A percentile compares a stretch with the other conserved stretches of the same genome.
phyloP scores from a whole-genome alignment of 2,329 filamentous ascomycete species.

The Phyllachora maydis region DNA sequence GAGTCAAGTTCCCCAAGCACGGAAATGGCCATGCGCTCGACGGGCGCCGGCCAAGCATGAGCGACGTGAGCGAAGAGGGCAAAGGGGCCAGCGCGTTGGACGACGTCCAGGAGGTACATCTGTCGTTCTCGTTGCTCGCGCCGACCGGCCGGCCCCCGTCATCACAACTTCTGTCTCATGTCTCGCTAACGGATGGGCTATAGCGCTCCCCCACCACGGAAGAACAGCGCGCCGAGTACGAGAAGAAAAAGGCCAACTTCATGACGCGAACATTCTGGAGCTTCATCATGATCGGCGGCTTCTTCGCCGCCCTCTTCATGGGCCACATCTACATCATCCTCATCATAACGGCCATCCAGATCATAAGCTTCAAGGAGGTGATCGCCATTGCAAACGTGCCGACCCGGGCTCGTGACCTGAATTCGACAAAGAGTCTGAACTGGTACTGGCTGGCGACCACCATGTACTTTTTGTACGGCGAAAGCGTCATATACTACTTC shows the following conservation, averaged over 20 bases:
- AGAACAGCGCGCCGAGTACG: slow-evolving; percentile 46
- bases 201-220: slow-evolving; percentile 21
- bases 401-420: slow-evolving; percentile 72
- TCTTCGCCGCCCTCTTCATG: slow-evolving; percentile 83
- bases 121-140: background rate
- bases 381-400: slow-evolving; percentile 94
- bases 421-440: slow-evolving; percentile 89
- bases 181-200: slow-evolving; percentile 3
- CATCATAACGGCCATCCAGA: slow-evolving; percentile 82
- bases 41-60: slow-evolving; percentile 48
- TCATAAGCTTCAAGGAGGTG: slow-evolving; percentile 97
- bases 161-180: slow-evolving; percentile 2
- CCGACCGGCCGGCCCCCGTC: too few relatives aligned
- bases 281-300: slow-evolving; percentile 85
- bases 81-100: slow-evolving; percentile 9
- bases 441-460: slow-evolving; percentile 99
- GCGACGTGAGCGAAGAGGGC: slow-evolving; percentile 43
- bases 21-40: slow-evolving; percentile 25
- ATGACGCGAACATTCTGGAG: slow-evolving; percentile 95
- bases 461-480: slow-evolving; percentile 98
- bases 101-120: slow-evolving; percentile 15
- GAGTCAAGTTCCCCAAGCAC: slow-evolving; percentile 28
- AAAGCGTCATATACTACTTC: slow-evolving; percentile 99
- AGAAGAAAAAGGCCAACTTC: slow-evolving; percentile 98
- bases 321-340: slow-evolving; percentile 95